A percentile compares a stretch with the other conserved stretches of the same genome.
These are phyloP conservation scores for Phytophthora litchii DNA, from an alignment of 352 stramenopile species.

Conservation along the genomic window DNA sequence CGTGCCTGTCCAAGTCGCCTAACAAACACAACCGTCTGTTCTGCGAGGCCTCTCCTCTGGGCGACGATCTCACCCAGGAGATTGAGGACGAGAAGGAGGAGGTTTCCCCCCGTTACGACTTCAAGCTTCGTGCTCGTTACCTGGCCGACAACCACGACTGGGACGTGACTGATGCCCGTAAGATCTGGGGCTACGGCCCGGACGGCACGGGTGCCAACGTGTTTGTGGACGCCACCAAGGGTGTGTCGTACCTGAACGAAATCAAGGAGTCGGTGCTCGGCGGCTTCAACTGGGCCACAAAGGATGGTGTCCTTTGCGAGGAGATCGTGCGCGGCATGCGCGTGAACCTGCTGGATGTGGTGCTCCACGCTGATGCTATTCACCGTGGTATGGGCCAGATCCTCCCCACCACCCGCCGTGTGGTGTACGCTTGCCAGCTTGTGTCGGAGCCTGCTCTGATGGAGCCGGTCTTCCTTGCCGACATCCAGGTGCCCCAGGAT, in stretches of 20 bases:
- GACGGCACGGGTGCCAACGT: slow-evolving; percentile 99
- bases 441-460: slow-evolving; percentile 95
- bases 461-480: slow-evolving; percentile 98
- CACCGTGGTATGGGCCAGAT: slow-evolving; percentile 99
- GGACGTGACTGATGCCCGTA: slow-evolving; percentile 98
- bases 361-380: slow-evolving; percentile 99
- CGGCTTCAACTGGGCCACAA: slow-evolving; percentile 99
- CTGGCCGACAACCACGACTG: slow-evolving; percentile 98
- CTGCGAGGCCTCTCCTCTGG: slow-evolving; percentile 91
- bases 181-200: slow-evolving; percentile 99
- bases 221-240: slow-evolving; percentile 99
- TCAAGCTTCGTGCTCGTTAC: slow-evolving; percentile 97
- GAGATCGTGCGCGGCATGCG: slow-evolving; percentile 97
- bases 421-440: slow-evolving; percentile 98
- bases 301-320: slow-evolving; percentile 98
- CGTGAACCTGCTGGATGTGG: slow-evolving; percentile 99
- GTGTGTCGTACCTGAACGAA: slow-evolving; percentile 99
- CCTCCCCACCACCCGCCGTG: slow-evolving; percentile 98
- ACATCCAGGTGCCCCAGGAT: slow-evolving; percentile 99
- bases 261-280: slow-evolving; percentile 99
- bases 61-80: slow-evolving; percentile 94
- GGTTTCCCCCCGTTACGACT: slow-evolving; percentile 91
- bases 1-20: slow-evolving; percentile 98
- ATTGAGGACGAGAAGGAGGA: slow-evolving; percentile 98
- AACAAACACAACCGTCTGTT: slow-evolving; percentile 99